Base-by-base conservation (phyloP, 805 yeast genomes). In the Candida sphagnicola region DNA sequence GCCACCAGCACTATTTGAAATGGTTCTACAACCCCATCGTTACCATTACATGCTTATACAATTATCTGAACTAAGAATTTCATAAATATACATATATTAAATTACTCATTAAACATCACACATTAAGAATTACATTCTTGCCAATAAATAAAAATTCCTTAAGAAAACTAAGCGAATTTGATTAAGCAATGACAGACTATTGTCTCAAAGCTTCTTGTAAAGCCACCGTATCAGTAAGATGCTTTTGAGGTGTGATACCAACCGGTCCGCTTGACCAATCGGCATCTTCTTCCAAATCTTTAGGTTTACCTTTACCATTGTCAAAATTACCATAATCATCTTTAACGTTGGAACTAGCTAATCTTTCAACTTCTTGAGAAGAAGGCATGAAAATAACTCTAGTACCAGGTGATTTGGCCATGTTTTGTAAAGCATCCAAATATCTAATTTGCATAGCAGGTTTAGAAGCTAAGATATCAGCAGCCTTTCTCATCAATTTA, bases 361-460 rank as follows among this genome's bases (percentile, higher is more conserved):
- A 56, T 40, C 50, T 56, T 49, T 69, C 74, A 37, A 69, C 62
- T 42, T 64, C 65, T 42, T 63, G 70, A 6, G 71, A 54, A 13
- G 71, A 64, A 5, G 89, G 88, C 87, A 82, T 82, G 58, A 82
- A 82, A 21, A 82, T 81, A 38, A 82, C 88, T 59, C 80, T 78
- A n/a, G 85, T 62, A 42, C 75, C 73, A 1, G 86, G 64, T 37
- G 70, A 53, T 45, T 64, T 75, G 25, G 86, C 83, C 87, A 82
- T 82, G 44, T 66, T 68, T 61, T 80, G 86, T 79, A 82, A 78
- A n/a, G 88, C 88, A 50, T 82, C 89, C 59, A 82, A 70, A 54
- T 82, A 82, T 59, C 89, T 67, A 56, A 82, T 82, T 65, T 82
- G 88, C 85, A 82, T 80, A 19, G 88, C 89, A 11, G 87, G 78